Percentiles rank a stretch among this genome's conserved stretches.
Conservation (phyloP, 768 basidiomycete species). For the Rickenella mellea region DNA sequence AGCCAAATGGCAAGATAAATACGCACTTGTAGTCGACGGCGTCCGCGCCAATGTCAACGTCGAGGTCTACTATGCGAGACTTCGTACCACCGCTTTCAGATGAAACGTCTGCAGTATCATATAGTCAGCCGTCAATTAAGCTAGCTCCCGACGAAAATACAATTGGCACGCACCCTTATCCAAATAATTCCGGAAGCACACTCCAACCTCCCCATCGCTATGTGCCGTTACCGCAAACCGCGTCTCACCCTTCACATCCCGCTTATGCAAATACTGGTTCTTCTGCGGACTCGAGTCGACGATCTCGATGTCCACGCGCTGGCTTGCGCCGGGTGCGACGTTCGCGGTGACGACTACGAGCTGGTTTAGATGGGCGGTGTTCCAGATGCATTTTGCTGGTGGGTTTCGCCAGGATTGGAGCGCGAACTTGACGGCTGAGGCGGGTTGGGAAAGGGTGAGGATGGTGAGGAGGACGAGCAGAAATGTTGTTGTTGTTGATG, state of each 20-base stretch:
- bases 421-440: constrained; percentile 75
- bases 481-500: no score
- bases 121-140: neutral
- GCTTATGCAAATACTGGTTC: constrained; percentile 89
- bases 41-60: constrained; percentile 96
- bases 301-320: constrained; percentile 91
- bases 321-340: constrained; percentile 62
- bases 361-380: constrained; percentile 74
- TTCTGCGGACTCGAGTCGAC: constrained; percentile 76
- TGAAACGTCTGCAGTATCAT: constrained; percentile 30
- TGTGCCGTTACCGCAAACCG: constrained; percentile 91
- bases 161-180: constrained; percentile 50
- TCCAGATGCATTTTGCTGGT: constrained; percentile 87
- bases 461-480: constrained; percentile 22
- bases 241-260: constrained; percentile 81
- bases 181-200: constrained; percentile 83
- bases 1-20: no score
- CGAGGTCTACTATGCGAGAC: constrained; percentile 75
- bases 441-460: constrained; percentile 19
- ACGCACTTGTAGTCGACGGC: constrained; percentile 97
- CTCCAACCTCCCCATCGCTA: constrained; percentile 87
- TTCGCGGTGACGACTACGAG: constrained; percentile 97
- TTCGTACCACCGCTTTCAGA: constrained; percentile 38
- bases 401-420: constrained; percentile 69
- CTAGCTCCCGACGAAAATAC: neutral